Conservation (phyloP, 257 asterid species). For the Plantago ovata region DNA sequence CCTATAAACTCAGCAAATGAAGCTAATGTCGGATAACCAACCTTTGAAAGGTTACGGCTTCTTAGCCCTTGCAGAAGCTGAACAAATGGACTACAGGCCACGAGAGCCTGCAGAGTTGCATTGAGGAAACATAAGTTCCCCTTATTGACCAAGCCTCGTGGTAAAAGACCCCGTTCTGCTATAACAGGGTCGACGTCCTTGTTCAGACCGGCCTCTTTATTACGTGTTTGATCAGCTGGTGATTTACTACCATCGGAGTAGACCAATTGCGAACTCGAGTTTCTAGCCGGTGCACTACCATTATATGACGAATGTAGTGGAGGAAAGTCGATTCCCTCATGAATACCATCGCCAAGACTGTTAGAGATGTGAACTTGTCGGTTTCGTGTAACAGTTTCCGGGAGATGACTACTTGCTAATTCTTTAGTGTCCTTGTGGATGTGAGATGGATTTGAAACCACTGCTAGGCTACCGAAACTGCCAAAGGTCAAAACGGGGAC, state of each 20-base stretch:
- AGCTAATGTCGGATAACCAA: slow-evolving; percentile 62
- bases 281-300: slow-evolving; percentile 22
- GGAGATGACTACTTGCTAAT: slow-evolving; percentile 18
- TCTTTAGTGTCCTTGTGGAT: slow-evolving; percentile 29
- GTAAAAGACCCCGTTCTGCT: slow-evolving; percentile 48
- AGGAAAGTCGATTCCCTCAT: slow-evolving; percentile 26
- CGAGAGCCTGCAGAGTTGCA: slow-evolving; percentile 88
- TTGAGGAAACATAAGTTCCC: slow-evolving; percentile 95
- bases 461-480: slow-evolving; percentile 32
- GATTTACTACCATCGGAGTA: slow-evolving; percentile 29
- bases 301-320: slow-evolving; percentile 33
- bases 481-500: slow-evolving; percentile 47
- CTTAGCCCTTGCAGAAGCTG: slow-evolving; percentile 60
- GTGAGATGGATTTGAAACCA: slow-evolving; percentile 13
- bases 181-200: slow-evolving; percentile 30
- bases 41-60: slow-evolving; percentile 56
- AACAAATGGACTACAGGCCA: slow-evolving; percentile 86
- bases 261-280: slow-evolving; percentile 23
- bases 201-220: slow-evolving; percentile 26
- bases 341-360: slow-evolving; percentile 23
- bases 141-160: slow-evolving; percentile 80
- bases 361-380: slow-evolving; percentile 33
- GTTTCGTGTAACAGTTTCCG: slow-evolving; percentile 36
- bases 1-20: slow-evolving; percentile 70
- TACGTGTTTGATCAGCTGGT: slow-evolving; percentile 28